phyloP scores from a whole-genome alignment of 176 grass and related monocot species.

The Typha latifolia region DNA sequence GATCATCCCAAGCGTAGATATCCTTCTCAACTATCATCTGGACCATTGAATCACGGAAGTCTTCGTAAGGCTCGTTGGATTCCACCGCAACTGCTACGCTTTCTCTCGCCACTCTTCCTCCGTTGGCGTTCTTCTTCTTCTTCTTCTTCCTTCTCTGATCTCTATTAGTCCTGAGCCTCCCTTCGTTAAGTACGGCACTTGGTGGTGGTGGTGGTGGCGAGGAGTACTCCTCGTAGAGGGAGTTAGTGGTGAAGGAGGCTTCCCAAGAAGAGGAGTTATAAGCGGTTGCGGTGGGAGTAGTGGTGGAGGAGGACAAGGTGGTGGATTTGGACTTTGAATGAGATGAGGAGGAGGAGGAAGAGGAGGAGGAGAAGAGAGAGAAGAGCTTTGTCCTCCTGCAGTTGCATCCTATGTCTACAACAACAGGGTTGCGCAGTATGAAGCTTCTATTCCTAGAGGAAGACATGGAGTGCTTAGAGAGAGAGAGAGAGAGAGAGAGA shows the following conservation, averaged over 20 bases:
- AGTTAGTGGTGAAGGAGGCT: conserved; percentile 32
- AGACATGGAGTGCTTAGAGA: conserved; percentile 2
- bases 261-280: neutral
- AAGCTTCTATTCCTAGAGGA: conserved; percentile 31
- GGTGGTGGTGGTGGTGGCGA: too few relatives aligned
- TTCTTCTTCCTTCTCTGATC: conserved; percentile 23
- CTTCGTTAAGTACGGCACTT: conserved; percentile 5
- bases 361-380: conserved; percentile 35
- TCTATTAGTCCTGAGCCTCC: neutral
- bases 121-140: conserved; percentile 24
- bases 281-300: conserved; percentile 42
- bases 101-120: conserved; percentile 42
- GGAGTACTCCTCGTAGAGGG: conserved; percentile 43
- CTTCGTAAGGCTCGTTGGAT: conserved; percentile 74
- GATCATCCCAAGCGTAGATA: conserved; percentile 99
- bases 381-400: conserved; percentile 66
- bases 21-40: conserved; percentile 99
- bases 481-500: neutral
- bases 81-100: conserved; percentile 92
- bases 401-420: conserved; percentile 93
- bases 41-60: conserved; percentile 95
- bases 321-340: conserved; percentile 33
- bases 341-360: neutral
- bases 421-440: conserved; percentile 53
- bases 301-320: conserved; percentile 36